Evolutionary conservation across 164 flowering plant genomes (phyloP).

Genomic region (Berberis thunbergii): DNA sequence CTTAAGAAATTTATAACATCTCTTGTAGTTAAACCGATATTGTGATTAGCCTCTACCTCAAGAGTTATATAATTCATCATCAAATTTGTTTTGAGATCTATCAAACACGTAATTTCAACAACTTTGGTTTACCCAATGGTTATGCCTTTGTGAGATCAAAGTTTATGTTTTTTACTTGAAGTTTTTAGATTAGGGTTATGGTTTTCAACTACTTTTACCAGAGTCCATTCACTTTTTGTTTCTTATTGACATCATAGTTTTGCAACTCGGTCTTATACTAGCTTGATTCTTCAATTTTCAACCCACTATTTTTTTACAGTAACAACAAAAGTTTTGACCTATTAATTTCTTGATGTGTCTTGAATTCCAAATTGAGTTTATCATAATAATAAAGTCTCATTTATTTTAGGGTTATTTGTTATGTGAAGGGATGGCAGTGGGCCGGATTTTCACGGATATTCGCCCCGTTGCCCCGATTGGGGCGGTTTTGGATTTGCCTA

Average conservation of each 20-base stretch:
- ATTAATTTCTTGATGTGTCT: background rate
- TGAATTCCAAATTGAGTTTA: background rate
- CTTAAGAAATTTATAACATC: background rate
- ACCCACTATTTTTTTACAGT: background rate
- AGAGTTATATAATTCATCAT: background rate
- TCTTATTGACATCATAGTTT: background rate
- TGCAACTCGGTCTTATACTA: background rate
- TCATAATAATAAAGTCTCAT: background rate
- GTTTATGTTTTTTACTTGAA: background rate
- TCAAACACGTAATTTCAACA: background rate
- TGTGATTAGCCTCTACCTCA: background rate
- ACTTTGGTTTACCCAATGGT: background rate
- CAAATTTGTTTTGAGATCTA: background rate
- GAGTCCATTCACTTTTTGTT: background rate
- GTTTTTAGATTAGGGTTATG: background rate
- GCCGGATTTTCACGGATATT: no score
- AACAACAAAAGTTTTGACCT: background rate
- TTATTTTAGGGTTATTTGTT: background rate
- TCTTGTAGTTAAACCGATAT: background rate
- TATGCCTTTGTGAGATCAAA: background rate
- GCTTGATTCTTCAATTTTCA: background rate
- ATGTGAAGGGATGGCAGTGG: no score
- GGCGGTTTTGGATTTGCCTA: no score
- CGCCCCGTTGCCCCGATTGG: no score
- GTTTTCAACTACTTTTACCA: background rate